phyloP scores from a whole-genome alignment of 139 green algal genomes.

The Zygnema cylindricum region DNA sequence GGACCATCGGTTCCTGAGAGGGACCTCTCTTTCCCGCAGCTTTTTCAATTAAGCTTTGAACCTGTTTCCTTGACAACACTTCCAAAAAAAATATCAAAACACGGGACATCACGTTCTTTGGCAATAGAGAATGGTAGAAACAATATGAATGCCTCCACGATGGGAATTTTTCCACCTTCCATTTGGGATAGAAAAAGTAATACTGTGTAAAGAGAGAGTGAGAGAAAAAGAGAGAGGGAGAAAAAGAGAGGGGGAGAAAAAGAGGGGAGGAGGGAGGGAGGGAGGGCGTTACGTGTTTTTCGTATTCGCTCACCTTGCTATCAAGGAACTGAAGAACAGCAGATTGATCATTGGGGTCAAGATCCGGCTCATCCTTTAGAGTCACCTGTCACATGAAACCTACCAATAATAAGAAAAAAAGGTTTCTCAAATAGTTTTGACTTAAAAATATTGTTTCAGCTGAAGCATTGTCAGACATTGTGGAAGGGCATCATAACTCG shows the following conservation, averaged over 20 bases:
- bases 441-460: no score
- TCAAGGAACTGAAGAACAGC: constrained; percentile 75
- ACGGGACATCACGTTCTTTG: no score
- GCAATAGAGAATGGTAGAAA: background rate
- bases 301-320: constrained; percentile 74
- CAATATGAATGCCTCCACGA: background rate
- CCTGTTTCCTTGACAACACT: background rate
- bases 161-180: background rate
- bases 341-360: constrained; percentile 32
- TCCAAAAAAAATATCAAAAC: background rate
- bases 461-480: no score
- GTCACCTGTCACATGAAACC: constrained; percentile 41
- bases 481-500: no score
- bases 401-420: no score
- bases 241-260: background rate
- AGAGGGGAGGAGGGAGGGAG: background rate
- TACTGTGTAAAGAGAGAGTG: background rate
- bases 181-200: no score
- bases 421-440: no score
- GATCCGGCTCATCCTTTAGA: constrained; percentile 53
- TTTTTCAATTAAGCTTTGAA: background rate
- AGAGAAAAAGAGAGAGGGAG: background rate
- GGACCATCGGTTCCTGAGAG: background rate
- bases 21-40: background rate
- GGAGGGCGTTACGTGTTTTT: background rate